Percentiles rank a stretch among this genome's conserved stretches.
Evolutionary conservation across 257 asterid species (phyloP).

Genomic region (Ophiorrhiza pumila): DNA sequence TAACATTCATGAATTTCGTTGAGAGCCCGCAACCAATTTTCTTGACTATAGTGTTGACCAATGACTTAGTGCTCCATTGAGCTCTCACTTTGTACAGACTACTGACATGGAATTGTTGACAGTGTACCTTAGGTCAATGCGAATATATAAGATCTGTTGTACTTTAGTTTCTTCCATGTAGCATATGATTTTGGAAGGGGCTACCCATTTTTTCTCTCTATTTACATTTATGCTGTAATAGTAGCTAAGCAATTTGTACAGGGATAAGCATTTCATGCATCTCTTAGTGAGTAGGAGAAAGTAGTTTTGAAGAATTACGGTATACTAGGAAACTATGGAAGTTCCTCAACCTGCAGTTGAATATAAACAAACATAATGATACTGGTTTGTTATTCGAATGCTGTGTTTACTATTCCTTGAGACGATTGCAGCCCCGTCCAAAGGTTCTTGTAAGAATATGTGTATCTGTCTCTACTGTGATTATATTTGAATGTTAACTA

Average conservation of each 20-base stretch:
- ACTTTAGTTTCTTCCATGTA: not conserved
- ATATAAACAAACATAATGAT: not conserved
- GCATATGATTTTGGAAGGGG: not conserved
- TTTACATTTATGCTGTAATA: not conserved
- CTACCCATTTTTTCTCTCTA: not conserved
- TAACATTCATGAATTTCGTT: not conserved
- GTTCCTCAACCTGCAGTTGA: not conserved
- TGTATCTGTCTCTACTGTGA: too few species aligned
- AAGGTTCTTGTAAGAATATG: too few species aligned
- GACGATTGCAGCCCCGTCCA: not conserved
- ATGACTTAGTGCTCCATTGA: not conserved
- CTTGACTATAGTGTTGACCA: not conserved
- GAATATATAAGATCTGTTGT: slow-evolving; percentile 6
- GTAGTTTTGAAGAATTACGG: not conserved
- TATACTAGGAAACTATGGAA: not conserved
- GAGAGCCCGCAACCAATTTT: slow-evolving; percentile 2
- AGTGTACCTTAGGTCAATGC: not conserved
- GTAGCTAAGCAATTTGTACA: not conserved
- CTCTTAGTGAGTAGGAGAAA: not conserved
- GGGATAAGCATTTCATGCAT: not conserved
- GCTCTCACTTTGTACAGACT: slow-evolving; percentile 28
- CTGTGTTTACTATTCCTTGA: not conserved
- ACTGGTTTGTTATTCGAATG: not conserved
- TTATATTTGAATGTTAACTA: too few species aligned
- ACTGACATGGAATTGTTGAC: slow-evolving; percentile 26